Conservation (phyloP, 1,139 yeast species). For the Spencermartinsiella ligniputridi region DNA sequence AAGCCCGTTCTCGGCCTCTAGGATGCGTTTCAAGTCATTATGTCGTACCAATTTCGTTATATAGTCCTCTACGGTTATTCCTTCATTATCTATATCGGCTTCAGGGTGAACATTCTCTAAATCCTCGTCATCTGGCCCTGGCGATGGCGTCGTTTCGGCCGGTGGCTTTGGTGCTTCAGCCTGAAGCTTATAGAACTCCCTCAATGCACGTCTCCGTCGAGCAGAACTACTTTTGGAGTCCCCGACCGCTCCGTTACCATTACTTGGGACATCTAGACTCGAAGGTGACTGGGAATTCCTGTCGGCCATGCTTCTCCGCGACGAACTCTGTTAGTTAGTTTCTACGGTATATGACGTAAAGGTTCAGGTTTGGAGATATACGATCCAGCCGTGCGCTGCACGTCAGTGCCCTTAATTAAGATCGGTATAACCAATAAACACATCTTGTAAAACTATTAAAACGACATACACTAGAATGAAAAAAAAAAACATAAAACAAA, state of each 20-base stretch:
- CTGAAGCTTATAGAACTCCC: slow-evolving; percentile 39
- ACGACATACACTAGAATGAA: too few relatives aligned
- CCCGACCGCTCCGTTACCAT: background rate
- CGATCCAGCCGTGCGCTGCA: too few relatives aligned
- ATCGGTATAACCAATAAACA: too few relatives aligned
- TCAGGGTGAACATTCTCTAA: slow-evolving; percentile 10
- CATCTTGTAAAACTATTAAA: too few relatives aligned
- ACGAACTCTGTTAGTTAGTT: background rate
- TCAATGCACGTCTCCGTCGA: slow-evolving; percentile 34
- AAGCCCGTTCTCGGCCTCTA: slow-evolving; percentile 32
- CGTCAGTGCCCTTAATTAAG: too few relatives aligned
- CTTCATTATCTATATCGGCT: slow-evolving; percentile 22
- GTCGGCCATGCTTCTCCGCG: background rate
- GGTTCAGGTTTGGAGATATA: too few relatives aligned
- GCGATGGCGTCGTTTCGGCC: background rate
- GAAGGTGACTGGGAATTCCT: background rate
- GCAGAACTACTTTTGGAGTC: slow-evolving; percentile 16
- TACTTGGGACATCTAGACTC: background rate
- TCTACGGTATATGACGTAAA: too few relatives aligned
- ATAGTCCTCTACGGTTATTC: slow-evolving; percentile 24
- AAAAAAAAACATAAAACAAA: too few relatives aligned
- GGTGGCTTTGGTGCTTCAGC: slow-evolving; percentile 8
- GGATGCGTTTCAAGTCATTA: slow-evolving; percentile 27
- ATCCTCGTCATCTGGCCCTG: slow-evolving; percentile 9
- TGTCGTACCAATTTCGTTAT: slow-evolving; percentile 24